A percentile compares a stretch with the other conserved stretches of the same genome.
phyloP scores from a whole-genome alignment of 2,329 filamentous ascomycete genomes.

The Paecilomyces variotii region DNA sequence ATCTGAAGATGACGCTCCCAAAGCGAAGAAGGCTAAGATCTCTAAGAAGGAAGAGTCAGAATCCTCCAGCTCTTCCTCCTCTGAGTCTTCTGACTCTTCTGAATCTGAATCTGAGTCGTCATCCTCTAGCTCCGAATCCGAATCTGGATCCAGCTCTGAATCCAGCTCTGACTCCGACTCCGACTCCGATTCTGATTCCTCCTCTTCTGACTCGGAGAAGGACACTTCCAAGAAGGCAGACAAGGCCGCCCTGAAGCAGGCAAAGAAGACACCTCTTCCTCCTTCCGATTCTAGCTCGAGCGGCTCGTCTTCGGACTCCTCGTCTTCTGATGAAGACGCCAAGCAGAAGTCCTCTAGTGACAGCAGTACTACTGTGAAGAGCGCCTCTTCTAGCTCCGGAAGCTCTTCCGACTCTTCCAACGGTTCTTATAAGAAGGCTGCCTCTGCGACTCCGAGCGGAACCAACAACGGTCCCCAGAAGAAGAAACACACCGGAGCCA shows the following conservation, averaged over 20 bases:
- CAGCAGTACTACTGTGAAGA: slow-evolving; percentile 23
- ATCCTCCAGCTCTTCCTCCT: slow-evolving; percentile 15
- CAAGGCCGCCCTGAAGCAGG: slow-evolving; percentile 24
- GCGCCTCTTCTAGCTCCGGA: slow-evolving; percentile 11
- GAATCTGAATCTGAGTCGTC: slow-evolving; percentile 19
- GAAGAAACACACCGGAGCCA: slow-evolving; percentile 40
- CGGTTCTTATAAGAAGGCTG: slow-evolving; percentile 15
- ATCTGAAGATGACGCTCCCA: slow-evolving; percentile 11
- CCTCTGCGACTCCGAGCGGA: slow-evolving; percentile 47
- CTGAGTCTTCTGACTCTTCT: slow-evolving; percentile 9
- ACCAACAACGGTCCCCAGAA: slow-evolving; percentile 22
- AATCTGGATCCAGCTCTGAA: slow-evolving; percentile 10
- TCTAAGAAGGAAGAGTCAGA: slow-evolving; percentile 13
- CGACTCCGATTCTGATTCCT: slow-evolving; percentile 10
- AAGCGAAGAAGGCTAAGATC: slow-evolving; percentile 10
- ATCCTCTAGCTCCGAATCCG: slow-evolving; percentile 13
- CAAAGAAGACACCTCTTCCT: slow-evolving; percentile 28
- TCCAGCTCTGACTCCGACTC: slow-evolving; percentile 10
- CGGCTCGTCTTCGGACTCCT: slow-evolving; percentile 18
- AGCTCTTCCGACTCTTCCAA: slow-evolving; percentile 5
- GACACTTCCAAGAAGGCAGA: slow-evolving; percentile 16
- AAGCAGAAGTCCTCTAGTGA: slow-evolving; percentile 18
- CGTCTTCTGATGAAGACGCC: slow-evolving; percentile 16
- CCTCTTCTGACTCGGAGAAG: slow-evolving; percentile 19
- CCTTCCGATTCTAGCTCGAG: slow-evolving; percentile 15